These are phyloP conservation scores for Gossypium lobatum DNA, from an alignment of 441 rosid species.

Conservation along the genomic window DNA sequence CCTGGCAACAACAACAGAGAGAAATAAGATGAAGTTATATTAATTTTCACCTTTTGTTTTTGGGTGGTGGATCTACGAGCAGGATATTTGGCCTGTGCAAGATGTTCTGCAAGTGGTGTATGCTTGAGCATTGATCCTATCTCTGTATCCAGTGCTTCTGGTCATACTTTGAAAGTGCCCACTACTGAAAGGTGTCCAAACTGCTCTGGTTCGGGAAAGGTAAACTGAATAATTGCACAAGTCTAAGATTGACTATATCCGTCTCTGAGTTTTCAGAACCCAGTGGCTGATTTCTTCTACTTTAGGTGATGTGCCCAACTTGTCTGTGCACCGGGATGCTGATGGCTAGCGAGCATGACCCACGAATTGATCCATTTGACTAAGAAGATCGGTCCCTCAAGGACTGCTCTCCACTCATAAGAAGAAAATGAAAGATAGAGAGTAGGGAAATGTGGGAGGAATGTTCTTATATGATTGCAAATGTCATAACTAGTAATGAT, in stretches of 20 bases:
- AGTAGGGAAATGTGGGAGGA: background rate
- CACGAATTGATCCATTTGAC: conserved; percentile 62
- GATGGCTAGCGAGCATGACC: conserved; percentile 78
- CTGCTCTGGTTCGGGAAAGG: conserved; percentile 98
- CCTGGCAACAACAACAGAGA: background rate
- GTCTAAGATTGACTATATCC: background rate
- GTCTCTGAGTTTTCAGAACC: background rate
- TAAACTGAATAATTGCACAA: conserved; percentile 18
- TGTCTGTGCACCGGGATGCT: conserved; percentile 73
- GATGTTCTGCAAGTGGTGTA: conserved; percentile 81
- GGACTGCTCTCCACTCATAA: background rate
- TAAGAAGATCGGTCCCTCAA: conserved; percentile 11
- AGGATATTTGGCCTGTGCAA: conserved; percentile 96
- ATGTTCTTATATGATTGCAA: background rate
- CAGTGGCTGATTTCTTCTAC: conserved; percentile 7
- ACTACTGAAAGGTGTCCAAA: conserved; percentile 61
- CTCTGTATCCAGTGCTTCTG: conserved; percentile 40
- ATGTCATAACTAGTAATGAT: background rate
- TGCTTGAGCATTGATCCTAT: conserved; percentile 57
- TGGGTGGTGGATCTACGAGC: conserved; percentile 4
- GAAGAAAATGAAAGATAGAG: background rate
- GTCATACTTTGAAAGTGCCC: conserved; percentile 48
- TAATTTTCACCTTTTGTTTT: background rate
- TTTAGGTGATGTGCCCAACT: conserved; percentile 75
- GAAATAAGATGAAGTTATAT: background rate